Evolutionary conservation across 2,329 filamentous ascomycete species (phyloP), one percentile per base, ranked within the genome.

Genomic region (Trichothecium roseum): DNA sequence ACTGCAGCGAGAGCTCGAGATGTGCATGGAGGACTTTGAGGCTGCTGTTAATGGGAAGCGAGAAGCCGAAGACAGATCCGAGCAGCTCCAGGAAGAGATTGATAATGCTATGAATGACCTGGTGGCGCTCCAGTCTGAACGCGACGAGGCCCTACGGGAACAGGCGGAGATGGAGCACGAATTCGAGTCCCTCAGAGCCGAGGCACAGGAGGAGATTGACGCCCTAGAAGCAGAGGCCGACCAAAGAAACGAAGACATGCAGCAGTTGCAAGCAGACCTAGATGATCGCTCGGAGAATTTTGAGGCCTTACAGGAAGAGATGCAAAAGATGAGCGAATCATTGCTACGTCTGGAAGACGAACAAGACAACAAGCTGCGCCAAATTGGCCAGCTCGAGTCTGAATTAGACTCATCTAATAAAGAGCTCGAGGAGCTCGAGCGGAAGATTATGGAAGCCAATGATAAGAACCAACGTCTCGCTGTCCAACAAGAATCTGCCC

Each of bases 401-500:
- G 87, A 95, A 50, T 68, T 95, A 12, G 70, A 78, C 26, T 84
- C 94, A 36, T 80, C 85, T 15, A 93, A 93, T 53, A 77, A 78
- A 41, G 91, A 98, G 59, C 74, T 94, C 35, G 86, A 91, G 50
- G 78, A 81, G 29, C 69, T 94, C 42, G 89, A 95, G 55, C 77
- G 82, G 54, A 84, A 84, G 53, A 73, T 95, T 13, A 72, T 80
- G 28, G 89, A 96, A 52, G 69, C 85, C 6, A 89, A 89, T 51
- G 78, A 82, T 47, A 96, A 96, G 66, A 81, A 83, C 32, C 83
- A 94, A 49, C 77, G 88, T 36, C 69, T 96, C 3, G 81, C 83
- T 4, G 85, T 98, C 22, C 88, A 96, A 52, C 81, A 89, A 44
- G 91, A 98, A 59, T 94, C 85, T 5, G 81, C 83, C 38, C 89